phyloP scores from a whole-genome alignment of 75 land plant genomes.

The Pseudotsuga menziesii region DNA sequence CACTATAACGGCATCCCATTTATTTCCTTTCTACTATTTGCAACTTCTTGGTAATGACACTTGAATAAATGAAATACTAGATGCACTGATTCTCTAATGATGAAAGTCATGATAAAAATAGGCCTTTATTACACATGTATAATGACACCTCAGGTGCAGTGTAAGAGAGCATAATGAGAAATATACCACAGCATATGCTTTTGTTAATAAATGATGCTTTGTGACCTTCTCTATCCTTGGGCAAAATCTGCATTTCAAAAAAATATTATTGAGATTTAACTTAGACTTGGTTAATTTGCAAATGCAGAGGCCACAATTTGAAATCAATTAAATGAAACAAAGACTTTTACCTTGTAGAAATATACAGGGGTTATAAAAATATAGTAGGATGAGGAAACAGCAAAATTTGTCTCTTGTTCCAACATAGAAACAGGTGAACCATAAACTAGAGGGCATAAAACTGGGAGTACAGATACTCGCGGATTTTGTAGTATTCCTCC shows the following conservation, averaged over 20 bases:
- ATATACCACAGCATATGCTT: background rate
- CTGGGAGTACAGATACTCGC: conserved; percentile 85
- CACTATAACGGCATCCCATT: background rate
- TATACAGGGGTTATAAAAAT: too few species aligned
- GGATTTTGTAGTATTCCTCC: conserved; percentile 87
- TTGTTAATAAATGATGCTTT: background rate
- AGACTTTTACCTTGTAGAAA: background rate
- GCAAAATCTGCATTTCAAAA: background rate
- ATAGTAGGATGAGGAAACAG: background rate
- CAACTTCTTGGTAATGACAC: too few species aligned
- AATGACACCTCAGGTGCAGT: too few species aligned
- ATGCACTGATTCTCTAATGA: too few species aligned
- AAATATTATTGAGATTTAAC: background rate
- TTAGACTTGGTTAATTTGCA: background rate
- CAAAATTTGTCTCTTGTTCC: too few species aligned
- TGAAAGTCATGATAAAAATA: too few species aligned
- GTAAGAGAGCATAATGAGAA: background rate
- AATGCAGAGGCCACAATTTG: background rate
- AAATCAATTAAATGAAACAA: background rate
- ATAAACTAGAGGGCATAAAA: conserved; percentile 61
- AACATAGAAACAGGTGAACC: background rate
- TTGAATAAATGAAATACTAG: too few species aligned
- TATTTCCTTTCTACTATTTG: too few species aligned
- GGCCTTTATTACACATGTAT: too few species aligned
- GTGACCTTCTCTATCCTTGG: background rate